These are phyloP conservation scores for Aspergillus caelatus DNA, from an alignment of 2,329 filamentous ascomycete genomes.

Conservation along the genomic window DNA sequence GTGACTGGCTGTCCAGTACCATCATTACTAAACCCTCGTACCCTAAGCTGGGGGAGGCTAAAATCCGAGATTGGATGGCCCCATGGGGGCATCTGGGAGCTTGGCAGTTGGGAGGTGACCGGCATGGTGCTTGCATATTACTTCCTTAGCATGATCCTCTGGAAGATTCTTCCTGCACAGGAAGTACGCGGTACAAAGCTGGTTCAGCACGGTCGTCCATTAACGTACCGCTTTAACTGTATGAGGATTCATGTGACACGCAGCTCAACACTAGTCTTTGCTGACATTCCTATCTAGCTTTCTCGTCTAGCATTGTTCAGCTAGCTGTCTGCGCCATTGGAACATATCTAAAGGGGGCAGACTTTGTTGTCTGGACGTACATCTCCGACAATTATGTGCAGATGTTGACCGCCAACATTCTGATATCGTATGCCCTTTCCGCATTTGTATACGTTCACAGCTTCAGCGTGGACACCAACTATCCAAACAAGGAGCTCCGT, in stretches of 20 bases:
- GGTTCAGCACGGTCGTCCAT: constrained; percentile 63
- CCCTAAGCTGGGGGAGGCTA: constrained; percentile 67
- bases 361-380: constrained; percentile 85
- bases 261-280: constrained; percentile 6
- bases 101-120: constrained; percentile 54
- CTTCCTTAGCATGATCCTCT: constrained; percentile 69
- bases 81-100: constrained; percentile 66
- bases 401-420: constrained; percentile 75
- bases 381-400: constrained; percentile 87
- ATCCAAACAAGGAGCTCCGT: constrained; percentile 68
- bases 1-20: constrained; percentile 84
- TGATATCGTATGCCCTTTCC: constrained; percentile 72
- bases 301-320: constrained; percentile 70
- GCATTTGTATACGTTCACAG: constrained; percentile 77
- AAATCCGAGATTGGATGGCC: constrained; percentile 81
- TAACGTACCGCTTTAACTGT: constrained; percentile 80
- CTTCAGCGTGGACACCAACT: constrained; percentile 64
- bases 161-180: constrained; percentile 72
- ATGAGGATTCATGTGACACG: constrained; percentile 22
- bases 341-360: constrained; percentile 71
- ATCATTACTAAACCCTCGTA: constrained; percentile 70
- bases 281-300: constrained; percentile 53
- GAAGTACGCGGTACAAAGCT: constrained; percentile 71
- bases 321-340: constrained; percentile 69
- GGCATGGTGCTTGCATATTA: constrained; percentile 74